A percentile compares a stretch with the other conserved stretches of the same genome.
These are phyloP conservation scores for Epicoccum nigrum DNA, from an alignment of 2,329 filamentous ascomycete genomes.

Conservation along the genomic window DNA sequence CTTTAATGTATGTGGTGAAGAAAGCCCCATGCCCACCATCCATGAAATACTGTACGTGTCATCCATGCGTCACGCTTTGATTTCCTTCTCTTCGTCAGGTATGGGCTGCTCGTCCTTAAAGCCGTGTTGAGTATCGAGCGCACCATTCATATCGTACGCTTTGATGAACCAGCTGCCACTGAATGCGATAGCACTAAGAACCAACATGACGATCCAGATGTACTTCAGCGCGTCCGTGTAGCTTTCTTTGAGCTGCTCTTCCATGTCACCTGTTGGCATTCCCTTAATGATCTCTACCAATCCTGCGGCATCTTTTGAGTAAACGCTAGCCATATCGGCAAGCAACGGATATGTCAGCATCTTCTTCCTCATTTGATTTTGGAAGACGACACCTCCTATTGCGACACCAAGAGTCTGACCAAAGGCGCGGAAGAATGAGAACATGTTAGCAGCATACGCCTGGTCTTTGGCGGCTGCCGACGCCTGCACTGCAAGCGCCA, in stretches of 20 bases:
- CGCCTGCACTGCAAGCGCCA: slow-evolving; percentile 69
- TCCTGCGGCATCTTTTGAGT: slow-evolving; percentile 63
- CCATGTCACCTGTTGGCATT: slow-evolving; percentile 57
- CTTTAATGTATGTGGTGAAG: too few relatives aligned
- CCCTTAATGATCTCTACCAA: slow-evolving; percentile 64
- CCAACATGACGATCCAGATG: slow-evolving; percentile 64
- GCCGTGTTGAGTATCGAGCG: slow-evolving; percentile 56
- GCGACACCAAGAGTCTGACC: slow-evolving; percentile 71
- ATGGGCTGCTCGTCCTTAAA: slow-evolving; percentile 49
- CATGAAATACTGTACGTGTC: too few relatives aligned
- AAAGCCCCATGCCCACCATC: too few relatives aligned
- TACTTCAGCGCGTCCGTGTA: slow-evolving; percentile 62
- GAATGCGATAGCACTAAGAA: slow-evolving; percentile 58
- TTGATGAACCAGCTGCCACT: slow-evolving; percentile 61
- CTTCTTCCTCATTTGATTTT: slow-evolving; percentile 57
- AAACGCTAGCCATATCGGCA: slow-evolving; percentile 55
- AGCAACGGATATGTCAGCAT: slow-evolving; percentile 57
- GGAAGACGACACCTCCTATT: slow-evolving; percentile 71
- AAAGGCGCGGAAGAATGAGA: slow-evolving; percentile 69
- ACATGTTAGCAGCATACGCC: slow-evolving; percentile 67
- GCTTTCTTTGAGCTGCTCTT: slow-evolving; percentile 49
- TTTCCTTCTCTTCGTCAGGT: slow-evolving; percentile 29
- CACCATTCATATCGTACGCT: slow-evolving; percentile 53
- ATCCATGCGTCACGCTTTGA: neutral
- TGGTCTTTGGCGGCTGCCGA: slow-evolving; percentile 62